Conservation (phyloP, 768 basidiomycete genomes). For the Phallus indusiatus region DNA sequence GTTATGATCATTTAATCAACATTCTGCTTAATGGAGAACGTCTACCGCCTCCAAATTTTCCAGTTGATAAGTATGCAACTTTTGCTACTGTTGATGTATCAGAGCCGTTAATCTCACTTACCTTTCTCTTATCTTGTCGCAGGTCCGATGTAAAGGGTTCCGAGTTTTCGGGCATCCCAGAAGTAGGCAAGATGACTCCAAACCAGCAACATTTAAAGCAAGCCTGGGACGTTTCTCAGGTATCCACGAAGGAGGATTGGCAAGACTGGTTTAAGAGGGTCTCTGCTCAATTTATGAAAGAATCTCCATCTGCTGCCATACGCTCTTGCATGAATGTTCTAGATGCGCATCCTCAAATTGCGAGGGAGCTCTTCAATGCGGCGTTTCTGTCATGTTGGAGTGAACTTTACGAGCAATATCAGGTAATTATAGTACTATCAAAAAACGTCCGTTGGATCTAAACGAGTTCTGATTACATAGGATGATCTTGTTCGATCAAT, state of each 20-base stretch:
- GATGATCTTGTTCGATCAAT: constrained; percentile 92
- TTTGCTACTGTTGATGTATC: constrained; percentile 1
- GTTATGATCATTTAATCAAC: constrained; percentile 81
- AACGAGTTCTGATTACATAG: constrained; percentile 30
- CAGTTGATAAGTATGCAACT: neutral
- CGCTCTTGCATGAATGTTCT: constrained; percentile 93
- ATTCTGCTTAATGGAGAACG: constrained; percentile 90
- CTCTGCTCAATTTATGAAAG: constrained; percentile 93
- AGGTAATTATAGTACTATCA: constrained; percentile 40
- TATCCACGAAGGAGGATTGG: constrained; percentile 83
- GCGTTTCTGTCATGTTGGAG: constrained; percentile 98
- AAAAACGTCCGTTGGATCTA: neutral
- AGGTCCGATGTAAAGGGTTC: constrained; percentile 24
- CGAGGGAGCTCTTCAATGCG: constrained; percentile 93
- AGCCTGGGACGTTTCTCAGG: constrained; percentile 84
- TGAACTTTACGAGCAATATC: constrained; percentile 92
- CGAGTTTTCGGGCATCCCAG: constrained; percentile 69
- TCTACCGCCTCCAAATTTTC: constrained; percentile 37
- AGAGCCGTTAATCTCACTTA: neutral
- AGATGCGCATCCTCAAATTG: constrained; percentile 82
- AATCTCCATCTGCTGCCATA: constrained; percentile 96
- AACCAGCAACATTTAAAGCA: constrained; percentile 97
- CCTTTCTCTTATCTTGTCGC: neutral
- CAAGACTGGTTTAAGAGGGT: constrained; percentile 90
- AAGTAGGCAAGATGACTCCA: constrained; percentile 81